A percentile compares a stretch with the other conserved stretches of the same genome.
These are phyloP conservation scores for Phytophthora crassamura DNA, from an alignment of 352 stramenopile species.

Conservation along the genomic window DNA sequence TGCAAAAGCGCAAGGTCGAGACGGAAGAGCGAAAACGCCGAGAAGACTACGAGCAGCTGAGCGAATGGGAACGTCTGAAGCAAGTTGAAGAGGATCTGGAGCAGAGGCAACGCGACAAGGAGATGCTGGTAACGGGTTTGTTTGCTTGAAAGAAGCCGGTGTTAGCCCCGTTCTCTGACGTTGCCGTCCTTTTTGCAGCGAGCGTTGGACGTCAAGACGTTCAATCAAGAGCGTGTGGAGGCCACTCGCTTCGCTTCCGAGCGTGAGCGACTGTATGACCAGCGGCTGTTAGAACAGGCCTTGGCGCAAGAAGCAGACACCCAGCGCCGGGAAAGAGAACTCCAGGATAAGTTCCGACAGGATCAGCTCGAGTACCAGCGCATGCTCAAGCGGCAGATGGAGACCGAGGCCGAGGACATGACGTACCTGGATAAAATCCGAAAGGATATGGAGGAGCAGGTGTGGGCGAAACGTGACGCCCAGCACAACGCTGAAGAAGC, in stretches of 20 bases:
- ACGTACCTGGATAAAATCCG: slow-evolving; percentile 75
- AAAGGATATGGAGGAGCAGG: slow-evolving; percentile 81
- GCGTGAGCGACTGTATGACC: slow-evolving; percentile 75
- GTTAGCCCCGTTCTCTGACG: background rate
- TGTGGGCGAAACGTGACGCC: slow-evolving; percentile 80
- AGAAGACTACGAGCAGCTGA: slow-evolving; percentile 62
- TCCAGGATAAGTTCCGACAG: slow-evolving; percentile 69
- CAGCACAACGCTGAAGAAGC: slow-evolving; percentile 76
- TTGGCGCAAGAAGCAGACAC: slow-evolving; percentile 68
- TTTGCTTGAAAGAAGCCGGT: background rate
- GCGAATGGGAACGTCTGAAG: slow-evolving; percentile 67
- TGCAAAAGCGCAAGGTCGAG: slow-evolving; percentile 53
- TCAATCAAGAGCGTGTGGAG: slow-evolving; percentile 76
- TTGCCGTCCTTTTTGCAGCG: slow-evolving; percentile 29
- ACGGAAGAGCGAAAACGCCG: slow-evolving; percentile 45
- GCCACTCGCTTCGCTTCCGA: slow-evolving; percentile 45
- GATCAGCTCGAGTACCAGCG: slow-evolving; percentile 81
- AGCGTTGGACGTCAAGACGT: slow-evolving; percentile 75
- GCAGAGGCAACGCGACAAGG: slow-evolving; percentile 52
- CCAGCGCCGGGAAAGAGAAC: slow-evolving; percentile 61
- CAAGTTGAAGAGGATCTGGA: slow-evolving; percentile 73
- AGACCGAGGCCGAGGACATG: slow-evolving; percentile 70
- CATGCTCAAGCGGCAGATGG: slow-evolving; percentile 81
- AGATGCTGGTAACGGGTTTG: slow-evolving; percentile 45
- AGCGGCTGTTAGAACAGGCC: slow-evolving; percentile 60